Base-by-base conservation (phyloP, 768 basidiomycete genomes). In the Russula abietina region DNA sequence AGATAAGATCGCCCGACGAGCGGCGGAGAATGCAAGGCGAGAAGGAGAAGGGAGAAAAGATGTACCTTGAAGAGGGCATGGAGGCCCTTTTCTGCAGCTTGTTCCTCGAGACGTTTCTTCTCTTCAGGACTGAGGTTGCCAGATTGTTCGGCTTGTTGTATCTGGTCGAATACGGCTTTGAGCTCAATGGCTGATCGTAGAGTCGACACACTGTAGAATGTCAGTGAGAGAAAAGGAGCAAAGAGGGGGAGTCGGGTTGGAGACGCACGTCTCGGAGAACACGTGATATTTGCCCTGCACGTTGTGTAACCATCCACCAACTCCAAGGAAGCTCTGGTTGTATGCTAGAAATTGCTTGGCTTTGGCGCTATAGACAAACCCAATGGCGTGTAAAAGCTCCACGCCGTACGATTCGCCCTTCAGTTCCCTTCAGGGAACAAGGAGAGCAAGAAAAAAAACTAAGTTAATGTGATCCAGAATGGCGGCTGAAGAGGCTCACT, bases 271-370 rank as follows among this genome's bases (percentile, higher is more conserved):
- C 77, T 94, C 92, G 71, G 91, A 93, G 74, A 96, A 90, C 19
- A 94, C 88, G 70, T 95, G 92, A 55, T 93, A 94, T 75, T 92
- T 93, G 14, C 89, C 90, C 72, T 92, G 90, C 3, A 93, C 90
- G 59, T 91, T 91, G 73, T 95, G 93, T 61, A 95, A 72, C 93
- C 93, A 96, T 8, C 93, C 93, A 14, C 93, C 93, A 17, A 96
- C 87, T 30, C 93, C 93, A 54, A 93, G 77, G 12, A 83, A 76
- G 0, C 85, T 78, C 79, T 84, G 66, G 75, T 83, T 78, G 19
- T 89, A 85, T 0, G 92, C 93, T 0, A 91, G 80, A 69, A 86
- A 86, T 41, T 93, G 91, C 70, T 90, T 93, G 7, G 88, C 84
- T 72, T 93, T 95, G 30, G 88, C 81, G 22, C 76, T 74, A 71